phyloP scores from a whole-genome alignment of 306 rosid genomes.

The Acmispon strigosus region DNA sequence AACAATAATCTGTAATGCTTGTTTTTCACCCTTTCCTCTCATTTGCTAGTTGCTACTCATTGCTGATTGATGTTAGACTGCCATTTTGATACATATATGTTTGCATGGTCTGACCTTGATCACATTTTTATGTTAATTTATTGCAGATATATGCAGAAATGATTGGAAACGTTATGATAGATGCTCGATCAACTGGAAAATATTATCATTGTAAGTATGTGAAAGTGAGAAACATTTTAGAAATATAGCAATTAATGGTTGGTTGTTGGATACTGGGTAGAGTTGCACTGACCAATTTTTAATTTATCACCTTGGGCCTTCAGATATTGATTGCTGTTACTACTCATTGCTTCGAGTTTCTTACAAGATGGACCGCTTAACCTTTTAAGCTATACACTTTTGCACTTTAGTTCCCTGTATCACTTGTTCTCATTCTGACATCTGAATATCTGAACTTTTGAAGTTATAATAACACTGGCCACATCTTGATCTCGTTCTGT shows the following conservation, averaged over 20 bases:
- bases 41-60: not conserved
- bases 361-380: not conserved
- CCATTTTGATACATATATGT: not conserved
- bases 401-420: not conserved
- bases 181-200: conserved; percentile 98
- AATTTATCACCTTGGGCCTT: not conserved
- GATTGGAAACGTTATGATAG: conserved; percentile 98
- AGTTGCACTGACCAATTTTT: not conserved
- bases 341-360: conserved; percentile 12
- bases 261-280: not conserved
- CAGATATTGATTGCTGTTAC: not conserved
- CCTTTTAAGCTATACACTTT: not conserved
- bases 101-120: conserved; percentile 3
- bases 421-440: not conserved
- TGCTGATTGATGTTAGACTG: no score
- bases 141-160: conserved; percentile 93
- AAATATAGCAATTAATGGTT: conserved; percentile 4
- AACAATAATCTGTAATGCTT: not conserved
- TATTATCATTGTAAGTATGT: conserved; percentile 83
- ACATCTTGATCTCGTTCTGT: no score
- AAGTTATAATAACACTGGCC: no score
- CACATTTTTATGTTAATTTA: conserved; percentile 9
- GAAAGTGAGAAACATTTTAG: not conserved
- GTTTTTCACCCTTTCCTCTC: not conserved
- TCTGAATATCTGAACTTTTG: not conserved